Conservation (phyloP, 2,329 filamentous ascomycete genomes). For the Arthrobotrys entomopaga region DNA sequence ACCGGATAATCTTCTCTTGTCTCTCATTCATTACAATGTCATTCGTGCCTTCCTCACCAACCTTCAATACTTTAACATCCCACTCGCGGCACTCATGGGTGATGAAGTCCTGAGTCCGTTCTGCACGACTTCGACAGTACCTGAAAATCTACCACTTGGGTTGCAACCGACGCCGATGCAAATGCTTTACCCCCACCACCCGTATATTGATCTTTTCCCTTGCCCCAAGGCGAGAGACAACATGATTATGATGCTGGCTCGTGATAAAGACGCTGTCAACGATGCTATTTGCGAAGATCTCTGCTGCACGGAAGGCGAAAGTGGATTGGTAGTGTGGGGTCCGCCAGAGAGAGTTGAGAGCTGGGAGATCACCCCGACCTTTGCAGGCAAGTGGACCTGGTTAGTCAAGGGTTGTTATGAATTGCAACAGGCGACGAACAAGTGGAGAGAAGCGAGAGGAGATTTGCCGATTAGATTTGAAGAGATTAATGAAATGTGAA, state of each 20-base stretch:
- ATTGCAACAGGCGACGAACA: conserved; percentile 44
- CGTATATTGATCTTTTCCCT: conserved; percentile 62
- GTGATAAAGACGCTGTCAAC: conserved; percentile 56
- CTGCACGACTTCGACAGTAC: conserved; percentile 50
- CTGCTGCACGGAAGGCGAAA: conserved; percentile 42
- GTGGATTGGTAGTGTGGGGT: conserved; percentile 43
- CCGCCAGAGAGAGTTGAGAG: conserved; percentile 51
- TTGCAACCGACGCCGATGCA: conserved; percentile 61
- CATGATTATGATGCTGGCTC: conserved; percentile 58
- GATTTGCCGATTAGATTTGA: conserved; percentile 50
- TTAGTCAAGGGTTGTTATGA: conserved; percentile 64
- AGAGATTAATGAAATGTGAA: conserved; percentile 42
- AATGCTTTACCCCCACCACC: conserved; percentile 60
- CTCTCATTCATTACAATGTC: conserved; percentile 53
- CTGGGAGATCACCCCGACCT: conserved; percentile 55
- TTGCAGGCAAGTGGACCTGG: conserved; percentile 70
- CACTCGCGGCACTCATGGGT: conserved; percentile 30
- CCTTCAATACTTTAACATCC: conserved; percentile 49
- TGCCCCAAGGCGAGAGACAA: conserved; percentile 61
- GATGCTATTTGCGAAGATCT: conserved; percentile 57
- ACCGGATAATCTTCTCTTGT: conserved; percentile 46
- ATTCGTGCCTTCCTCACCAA: conserved; percentile 47
- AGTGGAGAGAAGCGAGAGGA: conserved; percentile 49
- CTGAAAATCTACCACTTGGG: conserved; percentile 35
- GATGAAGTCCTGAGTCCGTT: conserved; percentile 56